Conservation (phyloP, 75 land plant genomes). For the Adiantum capillusveneris region DNA sequence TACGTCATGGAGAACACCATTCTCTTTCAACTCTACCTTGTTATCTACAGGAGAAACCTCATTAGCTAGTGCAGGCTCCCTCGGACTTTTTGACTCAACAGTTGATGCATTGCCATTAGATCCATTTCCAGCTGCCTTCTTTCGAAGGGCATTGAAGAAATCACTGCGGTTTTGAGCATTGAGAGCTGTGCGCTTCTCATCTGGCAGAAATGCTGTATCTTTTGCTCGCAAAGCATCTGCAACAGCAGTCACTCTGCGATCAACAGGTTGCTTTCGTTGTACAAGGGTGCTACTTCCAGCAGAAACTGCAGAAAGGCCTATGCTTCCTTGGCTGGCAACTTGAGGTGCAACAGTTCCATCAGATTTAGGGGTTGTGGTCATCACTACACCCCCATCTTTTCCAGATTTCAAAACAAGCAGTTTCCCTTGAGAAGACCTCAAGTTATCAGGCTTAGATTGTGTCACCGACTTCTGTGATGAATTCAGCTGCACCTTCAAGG, state of each 20-base stretch:
- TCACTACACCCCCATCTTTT: not conserved
- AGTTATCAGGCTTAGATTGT: not conserved
- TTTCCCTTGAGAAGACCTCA: not conserved
- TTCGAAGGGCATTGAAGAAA: constrained; percentile 57
- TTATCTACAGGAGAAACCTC: not conserved
- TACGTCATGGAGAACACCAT: not conserved
- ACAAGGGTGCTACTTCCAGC: constrained; percentile 2
- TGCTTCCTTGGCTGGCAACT: constrained; percentile 11
- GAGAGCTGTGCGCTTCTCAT: constrained; percentile 10
- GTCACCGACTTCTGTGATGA: not conserved
- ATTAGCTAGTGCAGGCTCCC: not conserved
- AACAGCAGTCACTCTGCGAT: constrained; percentile 11
- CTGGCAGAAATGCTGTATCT: constrained; percentile 13
- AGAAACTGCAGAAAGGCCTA: constrained; percentile 2
- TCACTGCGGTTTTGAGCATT: constrained; percentile 45
- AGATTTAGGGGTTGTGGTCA: constrained; percentile 4
- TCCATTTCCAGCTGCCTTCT: constrained; percentile 28
- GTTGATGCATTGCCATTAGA: constrained; percentile 1
- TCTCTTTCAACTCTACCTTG: not conserved
- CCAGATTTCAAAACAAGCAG: constrained; percentile 2
- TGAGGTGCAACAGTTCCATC: constrained; percentile 31
- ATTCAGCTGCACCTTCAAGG: not conserved
- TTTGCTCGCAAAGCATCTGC: not conserved
- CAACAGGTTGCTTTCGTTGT: not conserved
- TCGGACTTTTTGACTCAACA: not conserved